These are phyloP conservation scores for Penicillium sp. DNA, from an alignment of 2,329 filamentous ascomycete genomes.

Conservation along the genomic window DNA sequence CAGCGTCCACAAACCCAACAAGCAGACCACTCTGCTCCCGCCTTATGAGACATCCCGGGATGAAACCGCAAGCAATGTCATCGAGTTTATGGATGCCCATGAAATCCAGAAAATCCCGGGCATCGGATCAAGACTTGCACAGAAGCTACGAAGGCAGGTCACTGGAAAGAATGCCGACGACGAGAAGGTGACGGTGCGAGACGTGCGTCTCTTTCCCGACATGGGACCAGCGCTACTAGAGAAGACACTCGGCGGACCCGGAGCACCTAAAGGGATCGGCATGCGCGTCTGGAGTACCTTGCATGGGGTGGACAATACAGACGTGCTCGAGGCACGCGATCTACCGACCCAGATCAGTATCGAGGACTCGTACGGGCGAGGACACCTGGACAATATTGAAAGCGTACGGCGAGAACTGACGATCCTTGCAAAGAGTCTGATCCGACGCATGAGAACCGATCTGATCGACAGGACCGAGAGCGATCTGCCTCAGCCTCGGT, in stretches of 20 bases:
- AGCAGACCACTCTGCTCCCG: constrained; percentile 79
- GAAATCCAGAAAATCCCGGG: constrained; percentile 80
- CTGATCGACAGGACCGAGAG: constrained; percentile 57
- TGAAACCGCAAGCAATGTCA: constrained; percentile 51
- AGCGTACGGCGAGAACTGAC: constrained; percentile 67
- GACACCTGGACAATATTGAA: constrained; percentile 62
- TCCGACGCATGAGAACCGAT: constrained; percentile 77
- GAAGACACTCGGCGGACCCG: constrained; percentile 66
- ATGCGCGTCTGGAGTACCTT: constrained; percentile 72
- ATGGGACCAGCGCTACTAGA: constrained; percentile 67
- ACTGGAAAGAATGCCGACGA: constrained; percentile 46
- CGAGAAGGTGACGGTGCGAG: constrained; percentile 61
- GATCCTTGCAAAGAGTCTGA: constrained; percentile 66
- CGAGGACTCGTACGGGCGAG: constrained; percentile 81
- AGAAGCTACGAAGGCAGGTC: constrained; percentile 63
- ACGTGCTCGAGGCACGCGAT: constrained; percentile 68
- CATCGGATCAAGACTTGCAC: constrained; percentile 76
- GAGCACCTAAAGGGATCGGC: constrained; percentile 69
- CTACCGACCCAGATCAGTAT: constrained; percentile 89
- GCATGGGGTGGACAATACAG: constrained; percentile 73
- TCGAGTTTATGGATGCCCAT: constrained; percentile 70
- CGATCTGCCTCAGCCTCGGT: constrained; percentile 44
- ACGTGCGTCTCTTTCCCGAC: constrained; percentile 61
- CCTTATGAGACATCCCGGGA: constrained; percentile 48
- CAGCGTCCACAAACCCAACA: constrained; percentile 78